Conservation (phyloP, 176 grass and related monocot species). For the Oryza longistaminata region DNA sequence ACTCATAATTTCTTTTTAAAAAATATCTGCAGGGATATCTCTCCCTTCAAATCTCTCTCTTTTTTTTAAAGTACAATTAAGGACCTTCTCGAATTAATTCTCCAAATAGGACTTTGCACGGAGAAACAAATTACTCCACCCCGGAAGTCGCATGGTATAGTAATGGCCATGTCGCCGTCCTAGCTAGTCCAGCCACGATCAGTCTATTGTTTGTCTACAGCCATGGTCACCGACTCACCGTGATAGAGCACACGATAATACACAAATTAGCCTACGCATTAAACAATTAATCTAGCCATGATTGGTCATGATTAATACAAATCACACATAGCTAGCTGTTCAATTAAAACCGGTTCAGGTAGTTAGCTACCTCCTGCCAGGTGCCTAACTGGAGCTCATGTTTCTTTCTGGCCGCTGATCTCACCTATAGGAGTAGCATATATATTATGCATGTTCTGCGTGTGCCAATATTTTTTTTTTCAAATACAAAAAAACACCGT, state of each 20-base stretch:
- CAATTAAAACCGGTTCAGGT: not conserved
- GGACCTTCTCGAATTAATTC: not conserved
- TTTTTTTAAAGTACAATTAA: not conserved
- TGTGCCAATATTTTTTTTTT: not conserved
- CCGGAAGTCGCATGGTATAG: not conserved
- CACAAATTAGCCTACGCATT: not conserved
- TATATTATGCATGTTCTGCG: not conserved
- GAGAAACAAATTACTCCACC: not conserved
- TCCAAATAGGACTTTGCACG: not conserved
- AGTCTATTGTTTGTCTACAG: not conserved
- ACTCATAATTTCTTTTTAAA: no score
- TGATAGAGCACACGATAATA: not conserved
- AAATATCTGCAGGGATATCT: no score
- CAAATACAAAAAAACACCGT: constrained; percentile 11
- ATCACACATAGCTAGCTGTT: constrained; percentile 12
- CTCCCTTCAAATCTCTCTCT: no score
- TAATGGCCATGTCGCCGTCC: not conserved
- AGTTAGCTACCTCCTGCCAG: not conserved
- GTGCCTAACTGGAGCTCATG: constrained; percentile 30
- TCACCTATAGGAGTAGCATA: not conserved
- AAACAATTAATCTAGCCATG: not conserved
- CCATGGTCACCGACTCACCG: not conserved
- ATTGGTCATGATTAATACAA: constrained; percentile 33
- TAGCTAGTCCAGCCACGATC: not conserved
- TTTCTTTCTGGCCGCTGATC: constrained; percentile 15